Conservation (phyloP, 805 yeast species). For the Ogataea kodamae region DNA sequence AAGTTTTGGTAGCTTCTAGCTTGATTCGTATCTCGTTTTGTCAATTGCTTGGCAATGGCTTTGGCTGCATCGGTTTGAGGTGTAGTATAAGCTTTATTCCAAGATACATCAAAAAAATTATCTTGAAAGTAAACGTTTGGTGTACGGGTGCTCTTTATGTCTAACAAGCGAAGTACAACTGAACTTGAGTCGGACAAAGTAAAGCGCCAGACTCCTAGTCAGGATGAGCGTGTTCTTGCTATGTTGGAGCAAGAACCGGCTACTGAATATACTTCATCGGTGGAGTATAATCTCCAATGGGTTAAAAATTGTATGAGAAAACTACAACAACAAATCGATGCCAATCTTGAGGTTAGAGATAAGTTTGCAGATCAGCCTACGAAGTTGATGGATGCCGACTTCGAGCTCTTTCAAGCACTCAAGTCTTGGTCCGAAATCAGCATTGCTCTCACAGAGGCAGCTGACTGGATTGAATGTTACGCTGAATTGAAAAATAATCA, state of each 20-base stretch:
- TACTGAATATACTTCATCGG: background rate
- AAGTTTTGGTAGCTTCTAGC: no score
- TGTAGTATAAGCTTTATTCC: no score
- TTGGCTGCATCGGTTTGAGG: no score
- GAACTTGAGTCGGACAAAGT: background rate
- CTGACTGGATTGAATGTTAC: constrained; percentile 12
- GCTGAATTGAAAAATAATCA: constrained; percentile 4
- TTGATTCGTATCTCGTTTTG: no score
- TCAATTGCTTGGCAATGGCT: no score
- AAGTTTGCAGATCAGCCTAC: constrained; percentile 12
- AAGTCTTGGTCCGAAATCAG: constrained; percentile 20
- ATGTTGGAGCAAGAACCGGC: constrained; percentile 7
- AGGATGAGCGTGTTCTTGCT: constrained; percentile 10
- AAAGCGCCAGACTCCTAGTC: constrained; percentile 1
- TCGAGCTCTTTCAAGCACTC: constrained; percentile 16
- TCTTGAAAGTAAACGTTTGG: no score
- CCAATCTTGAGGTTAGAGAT: constrained; percentile 12
- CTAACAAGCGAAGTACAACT: constrained; percentile 3
- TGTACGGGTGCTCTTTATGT: constrained; percentile 10
- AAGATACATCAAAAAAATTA: no score
- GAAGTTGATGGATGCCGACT: constrained; percentile 22
- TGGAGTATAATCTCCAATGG: constrained; percentile 14
- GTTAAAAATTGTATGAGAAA: constrained; percentile 10
- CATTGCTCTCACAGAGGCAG: constrained; percentile 14
- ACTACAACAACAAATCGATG: constrained; percentile 7